Conservation (phyloP, 2,329 filamentous ascomycete genomes). For the Aspergillus unguis region DNA sequence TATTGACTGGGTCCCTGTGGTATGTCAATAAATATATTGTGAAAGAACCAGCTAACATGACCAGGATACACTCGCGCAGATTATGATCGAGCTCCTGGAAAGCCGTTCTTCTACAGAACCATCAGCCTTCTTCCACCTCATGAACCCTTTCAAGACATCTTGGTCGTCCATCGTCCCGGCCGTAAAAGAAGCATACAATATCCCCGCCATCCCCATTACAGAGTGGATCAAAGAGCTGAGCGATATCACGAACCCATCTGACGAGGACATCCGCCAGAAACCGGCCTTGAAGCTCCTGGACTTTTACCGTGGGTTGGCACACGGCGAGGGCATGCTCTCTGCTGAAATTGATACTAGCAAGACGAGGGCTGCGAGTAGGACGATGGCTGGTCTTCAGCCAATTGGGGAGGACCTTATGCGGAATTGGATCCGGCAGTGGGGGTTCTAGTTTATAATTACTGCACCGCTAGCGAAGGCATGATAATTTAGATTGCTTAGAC, state of each 20-base stretch:
- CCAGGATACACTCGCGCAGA: neutral
- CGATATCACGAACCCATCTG: neutral
- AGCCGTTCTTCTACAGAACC: neutral
- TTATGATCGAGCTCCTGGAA: neutral
- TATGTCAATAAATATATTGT: neutral
- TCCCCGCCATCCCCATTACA: neutral
- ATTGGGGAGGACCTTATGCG: too few species aligned
- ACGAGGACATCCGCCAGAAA: neutral
- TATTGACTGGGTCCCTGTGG: constrained; percentile 47
- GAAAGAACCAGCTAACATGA: neutral
- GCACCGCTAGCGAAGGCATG: too few species aligned
- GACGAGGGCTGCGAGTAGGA: too few species aligned
- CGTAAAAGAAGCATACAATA: neutral
- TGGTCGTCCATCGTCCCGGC: neutral
- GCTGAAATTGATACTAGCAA: too few species aligned
- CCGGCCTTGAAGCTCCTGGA: neutral
- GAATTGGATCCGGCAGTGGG: too few species aligned
- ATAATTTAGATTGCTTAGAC: too few species aligned
- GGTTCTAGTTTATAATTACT: too few species aligned
- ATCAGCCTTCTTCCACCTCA: neutral
- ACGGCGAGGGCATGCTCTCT: too few species aligned
- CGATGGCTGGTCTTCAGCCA: too few species aligned
- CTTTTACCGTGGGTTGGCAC: neutral
- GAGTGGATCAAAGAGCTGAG: constrained; percentile 1
- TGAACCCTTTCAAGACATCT: neutral